Conservation (phyloP, 2,329 filamentous ascomycete genomes). For the Ceratocystis ficicola region DNA sequence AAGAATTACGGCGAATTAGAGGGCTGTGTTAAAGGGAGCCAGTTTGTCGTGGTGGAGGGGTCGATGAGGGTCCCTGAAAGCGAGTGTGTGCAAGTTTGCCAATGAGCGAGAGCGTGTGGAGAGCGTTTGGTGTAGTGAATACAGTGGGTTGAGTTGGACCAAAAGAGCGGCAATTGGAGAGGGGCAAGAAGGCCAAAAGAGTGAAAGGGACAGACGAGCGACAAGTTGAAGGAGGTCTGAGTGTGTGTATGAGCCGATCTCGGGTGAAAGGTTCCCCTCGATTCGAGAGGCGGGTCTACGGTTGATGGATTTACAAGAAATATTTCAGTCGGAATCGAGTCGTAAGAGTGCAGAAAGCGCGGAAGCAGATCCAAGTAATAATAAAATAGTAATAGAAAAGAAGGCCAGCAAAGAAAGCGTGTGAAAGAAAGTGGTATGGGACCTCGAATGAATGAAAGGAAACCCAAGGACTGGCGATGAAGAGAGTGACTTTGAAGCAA, state of each 20-base stretch:
- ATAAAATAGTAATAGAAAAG: conserved; percentile 26
- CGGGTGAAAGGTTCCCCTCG: not conserved
- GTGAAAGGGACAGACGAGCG: not conserved
- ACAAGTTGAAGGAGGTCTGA: conserved; percentile 21
- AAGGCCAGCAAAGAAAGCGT: conserved; percentile 25
- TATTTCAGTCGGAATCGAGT: conserved; percentile 15
- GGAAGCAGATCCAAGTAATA: conserved; percentile 7
- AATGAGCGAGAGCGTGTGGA: not conserved
- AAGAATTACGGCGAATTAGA: conserved; percentile 6
- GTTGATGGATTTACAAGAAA: conserved; percentile 22
- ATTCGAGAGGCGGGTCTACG: not conserved
- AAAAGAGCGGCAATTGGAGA: not conserved
- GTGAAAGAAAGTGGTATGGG: conserved; percentile 20
- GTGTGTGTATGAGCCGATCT: conserved; percentile 14
- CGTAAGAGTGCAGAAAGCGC: conserved; percentile 16
- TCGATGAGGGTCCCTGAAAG: not conserved
- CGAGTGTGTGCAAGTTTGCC: not conserved
- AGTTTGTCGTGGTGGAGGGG: not conserved
- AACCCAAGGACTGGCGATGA: conserved; percentile 37
- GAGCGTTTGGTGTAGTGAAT: conserved; percentile 6
- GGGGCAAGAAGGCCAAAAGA: not conserved
- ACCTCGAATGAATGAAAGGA: conserved; percentile 34
- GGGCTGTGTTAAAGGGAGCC: conserved; percentile 19
- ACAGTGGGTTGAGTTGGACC: not conserved
- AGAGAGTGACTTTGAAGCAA: conserved; percentile 43